These are phyloP conservation scores for Gymnopilus dilepis DNA, from an alignment of 768 basidiomycete genomes.

Conservation along the genomic window DNA sequence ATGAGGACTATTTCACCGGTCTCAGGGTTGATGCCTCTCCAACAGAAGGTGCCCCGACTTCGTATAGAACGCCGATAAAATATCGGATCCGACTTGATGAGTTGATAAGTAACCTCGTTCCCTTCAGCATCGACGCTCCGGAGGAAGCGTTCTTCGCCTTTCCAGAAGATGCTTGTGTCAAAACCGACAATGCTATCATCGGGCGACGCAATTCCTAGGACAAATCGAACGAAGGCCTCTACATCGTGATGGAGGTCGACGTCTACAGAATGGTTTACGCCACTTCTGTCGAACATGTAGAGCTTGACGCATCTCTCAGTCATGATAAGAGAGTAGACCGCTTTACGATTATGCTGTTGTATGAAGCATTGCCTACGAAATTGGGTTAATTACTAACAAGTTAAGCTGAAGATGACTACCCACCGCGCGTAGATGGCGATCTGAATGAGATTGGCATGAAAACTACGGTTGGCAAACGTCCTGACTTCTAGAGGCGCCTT, in stretches of 20 bases:
- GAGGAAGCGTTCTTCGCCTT: constrained; percentile 13
- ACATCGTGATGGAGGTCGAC: constrained; percentile 26
- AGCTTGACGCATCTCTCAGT: constrained; percentile 13
- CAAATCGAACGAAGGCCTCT: constrained; percentile 21
- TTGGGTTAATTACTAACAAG: background rate
- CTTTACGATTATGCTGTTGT: constrained; percentile 25
- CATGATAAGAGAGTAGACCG: constrained; percentile 23
- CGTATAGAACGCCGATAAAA: constrained; percentile 22
- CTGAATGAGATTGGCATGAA: constrained; percentile 9
- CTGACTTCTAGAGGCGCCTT: constrained; percentile 9
- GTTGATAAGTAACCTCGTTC: background rate
- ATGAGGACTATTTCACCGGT: constrained; percentile 10
- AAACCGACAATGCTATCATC: constrained; percentile 24
- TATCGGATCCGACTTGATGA: constrained; percentile 10
- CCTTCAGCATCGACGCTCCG: background rate
- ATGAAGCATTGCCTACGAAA: constrained; percentile 24
- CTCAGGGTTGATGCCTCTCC: constrained; percentile 11
- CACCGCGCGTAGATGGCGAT: constrained; percentile 22
- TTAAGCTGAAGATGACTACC: background rate
- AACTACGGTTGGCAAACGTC: background rate
- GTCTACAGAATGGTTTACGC: constrained; percentile 8
- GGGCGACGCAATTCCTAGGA: constrained; percentile 22
- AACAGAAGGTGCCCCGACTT: constrained; percentile 27
- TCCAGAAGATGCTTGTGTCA: constrained; percentile 26
- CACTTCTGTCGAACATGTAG: constrained; percentile 26